Evolutionary conservation across 345 rosid species (phyloP).

Genomic region (Eucalyptus marginata): DNA sequence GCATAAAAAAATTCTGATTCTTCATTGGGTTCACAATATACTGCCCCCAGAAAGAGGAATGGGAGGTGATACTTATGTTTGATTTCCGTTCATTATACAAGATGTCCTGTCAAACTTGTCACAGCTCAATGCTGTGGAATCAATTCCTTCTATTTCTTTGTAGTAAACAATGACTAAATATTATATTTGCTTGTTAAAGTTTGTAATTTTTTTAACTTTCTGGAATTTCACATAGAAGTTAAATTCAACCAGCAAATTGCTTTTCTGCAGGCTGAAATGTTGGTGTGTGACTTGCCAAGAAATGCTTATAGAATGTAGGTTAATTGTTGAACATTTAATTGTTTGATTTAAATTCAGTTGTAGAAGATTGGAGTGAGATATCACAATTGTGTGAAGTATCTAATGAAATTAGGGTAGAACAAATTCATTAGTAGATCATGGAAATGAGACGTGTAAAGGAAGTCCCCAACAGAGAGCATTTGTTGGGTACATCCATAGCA

Average conservation of each 20-base stretch:
- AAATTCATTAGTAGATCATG: neutral
- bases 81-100: neutral
- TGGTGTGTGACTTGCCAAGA: neutral
- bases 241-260: neutral
- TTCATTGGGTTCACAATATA: neutral
- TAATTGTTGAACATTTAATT: neutral
- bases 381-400: neutral
- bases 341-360: neutral
- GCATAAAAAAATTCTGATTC: neutral
- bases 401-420: neutral
- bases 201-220: neutral
- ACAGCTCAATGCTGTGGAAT: neutral
- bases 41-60: neutral
- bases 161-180: neutral
- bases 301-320: neutral
- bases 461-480: neutral
- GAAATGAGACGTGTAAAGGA: neutral
- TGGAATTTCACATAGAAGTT: neutral
- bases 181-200: neutral
- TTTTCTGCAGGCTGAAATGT: neutral
- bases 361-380: neutral
- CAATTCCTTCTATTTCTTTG: neutral
- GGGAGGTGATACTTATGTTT: neutral
- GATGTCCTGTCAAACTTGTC: neutral
- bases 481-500: neutral